Evolutionary conservation across 352 stramenopile genomes (phyloP).

Genomic region (Globisporangium heterothallicum): DNA sequence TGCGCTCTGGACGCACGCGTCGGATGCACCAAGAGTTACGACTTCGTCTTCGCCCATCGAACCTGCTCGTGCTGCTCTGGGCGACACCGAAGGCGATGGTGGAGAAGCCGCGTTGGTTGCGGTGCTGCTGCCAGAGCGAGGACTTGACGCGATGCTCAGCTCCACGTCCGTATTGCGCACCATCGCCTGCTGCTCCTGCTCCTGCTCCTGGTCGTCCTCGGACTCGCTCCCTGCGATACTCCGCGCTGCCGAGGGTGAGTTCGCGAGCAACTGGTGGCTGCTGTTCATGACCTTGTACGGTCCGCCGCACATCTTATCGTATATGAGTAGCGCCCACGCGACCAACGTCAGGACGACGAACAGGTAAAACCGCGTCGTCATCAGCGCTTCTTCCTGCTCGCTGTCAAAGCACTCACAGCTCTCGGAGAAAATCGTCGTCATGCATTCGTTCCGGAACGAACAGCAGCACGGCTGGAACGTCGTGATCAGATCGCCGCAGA

Average conservation of each 20-base stretch:
- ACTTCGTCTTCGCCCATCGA: background rate
- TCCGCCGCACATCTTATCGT: conserved; percentile 69
- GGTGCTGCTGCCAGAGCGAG: background rate
- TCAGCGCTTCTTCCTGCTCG: conserved; percentile 46
- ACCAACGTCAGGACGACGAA: conserved; percentile 59
- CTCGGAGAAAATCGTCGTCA: conserved; percentile 69
- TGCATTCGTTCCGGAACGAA: conserved; percentile 67
- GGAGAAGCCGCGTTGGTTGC: background rate
- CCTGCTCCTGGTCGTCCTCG: conserved; percentile 21
- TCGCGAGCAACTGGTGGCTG: conserved; percentile 57
- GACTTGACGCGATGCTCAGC: conserved; percentile 9
- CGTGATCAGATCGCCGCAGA: conserved; percentile 58
- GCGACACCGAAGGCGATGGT: background rate
- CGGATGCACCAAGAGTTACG: background rate
- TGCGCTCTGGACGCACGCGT: conserved; percentile 1
- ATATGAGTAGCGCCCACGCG: conserved; percentile 53
- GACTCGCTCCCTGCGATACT: conserved; percentile 26
- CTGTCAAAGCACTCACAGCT: conserved; percentile 65
- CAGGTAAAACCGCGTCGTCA: conserved; percentile 67
- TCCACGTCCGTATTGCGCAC: conserved; percentile 7
- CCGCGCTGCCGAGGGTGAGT: conserved; percentile 38
- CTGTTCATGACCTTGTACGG: conserved; percentile 82
- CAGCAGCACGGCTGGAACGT: conserved; percentile 75
- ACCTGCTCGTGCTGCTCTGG: background rate
- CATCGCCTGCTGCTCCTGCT: background rate